These are phyloP conservation scores for Blastobotrys chiropterorum DNA, from an alignment of 805 yeast species.

Conservation along the genomic window DNA sequence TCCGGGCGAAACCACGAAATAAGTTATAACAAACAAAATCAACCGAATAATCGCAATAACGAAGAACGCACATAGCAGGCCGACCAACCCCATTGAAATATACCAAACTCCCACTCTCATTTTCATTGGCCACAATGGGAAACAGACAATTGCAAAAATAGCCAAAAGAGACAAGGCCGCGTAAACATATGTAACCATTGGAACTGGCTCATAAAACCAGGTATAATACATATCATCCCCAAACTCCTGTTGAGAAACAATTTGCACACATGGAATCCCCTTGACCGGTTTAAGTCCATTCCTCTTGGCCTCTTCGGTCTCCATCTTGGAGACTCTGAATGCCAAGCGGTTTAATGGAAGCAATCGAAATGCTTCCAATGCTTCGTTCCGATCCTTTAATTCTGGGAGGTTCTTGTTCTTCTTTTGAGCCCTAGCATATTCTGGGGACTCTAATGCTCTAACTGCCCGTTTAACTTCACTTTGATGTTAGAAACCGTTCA, in stretches of 20 bases:
- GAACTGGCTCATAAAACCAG: slow-evolving; percentile 76
- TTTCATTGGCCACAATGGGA: slow-evolving; percentile 92
- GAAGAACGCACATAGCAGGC: slow-evolving; percentile 68
- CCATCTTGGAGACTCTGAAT: slow-evolving; percentile 69
- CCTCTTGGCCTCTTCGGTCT: slow-evolving; percentile 50
- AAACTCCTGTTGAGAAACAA: slow-evolving; percentile 33
- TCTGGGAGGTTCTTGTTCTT: slow-evolving; percentile 45
- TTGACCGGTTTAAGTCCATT: slow-evolving; percentile 67
- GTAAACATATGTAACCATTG: slow-evolving; percentile 54
- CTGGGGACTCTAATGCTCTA: slow-evolving; percentile 70
- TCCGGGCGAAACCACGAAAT: slow-evolving; percentile 58
- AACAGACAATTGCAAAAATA: slow-evolving; percentile 58
- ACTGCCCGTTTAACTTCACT: slow-evolving; percentile 69
- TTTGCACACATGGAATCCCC: slow-evolving; percentile 40
- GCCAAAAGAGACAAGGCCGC: slow-evolving; percentile 62
- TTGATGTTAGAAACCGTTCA: background rate
- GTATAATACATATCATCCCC: slow-evolving; percentile 55
- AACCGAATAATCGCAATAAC: slow-evolving; percentile 73
- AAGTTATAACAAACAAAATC: slow-evolving; percentile 56
- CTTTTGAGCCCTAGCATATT: slow-evolving; percentile 45
- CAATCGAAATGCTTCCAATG: slow-evolving; percentile 54
- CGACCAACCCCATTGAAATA: slow-evolving; percentile 68
- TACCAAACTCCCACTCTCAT: slow-evolving; percentile 92
- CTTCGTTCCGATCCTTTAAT: slow-evolving; percentile 46
- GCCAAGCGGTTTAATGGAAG: slow-evolving; percentile 70